A percentile compares a stretch with the other conserved stretches of the same genome.
These are phyloP conservation scores for Punctularia strigosozonata DNA, from an alignment of 768 basidiomycete species.

Conservation along the genomic window DNA sequence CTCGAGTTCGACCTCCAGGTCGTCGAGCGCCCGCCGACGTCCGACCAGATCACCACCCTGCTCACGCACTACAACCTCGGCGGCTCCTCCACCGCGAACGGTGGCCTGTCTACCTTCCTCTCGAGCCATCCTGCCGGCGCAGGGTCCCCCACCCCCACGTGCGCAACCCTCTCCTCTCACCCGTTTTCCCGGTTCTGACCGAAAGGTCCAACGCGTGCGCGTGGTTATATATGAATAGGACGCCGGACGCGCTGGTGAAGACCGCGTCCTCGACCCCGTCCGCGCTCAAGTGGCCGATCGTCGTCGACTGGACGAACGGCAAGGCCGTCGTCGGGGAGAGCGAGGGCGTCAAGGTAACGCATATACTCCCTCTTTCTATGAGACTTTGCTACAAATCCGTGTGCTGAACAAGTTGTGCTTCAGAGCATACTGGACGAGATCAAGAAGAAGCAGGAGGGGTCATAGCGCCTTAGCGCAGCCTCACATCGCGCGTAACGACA, in stretches of 20 bases:
- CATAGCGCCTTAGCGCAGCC: no score
- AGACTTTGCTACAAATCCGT: no score
- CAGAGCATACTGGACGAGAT: slow-evolving; percentile 53
- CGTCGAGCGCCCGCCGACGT: slow-evolving; percentile 51
- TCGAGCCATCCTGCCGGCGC: slow-evolving; percentile 39
- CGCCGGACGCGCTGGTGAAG: slow-evolving; percentile 30
- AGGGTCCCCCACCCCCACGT: slow-evolving; percentile 13
- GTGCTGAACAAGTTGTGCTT: no score
- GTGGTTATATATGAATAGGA: no score
- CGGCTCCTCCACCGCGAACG: no score
- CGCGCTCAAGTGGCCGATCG: slow-evolving; percentile 67
- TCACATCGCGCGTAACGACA: no score
- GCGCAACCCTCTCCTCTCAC: slow-evolving; percentile 49
- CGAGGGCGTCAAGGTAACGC: slow-evolving; percentile 61
- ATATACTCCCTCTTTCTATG: no score
- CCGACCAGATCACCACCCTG: slow-evolving; percentile 59
- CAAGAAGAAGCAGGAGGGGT: slow-evolving; percentile 55
- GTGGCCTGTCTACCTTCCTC: no score
- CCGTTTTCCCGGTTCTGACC: slow-evolving; percentile 31
- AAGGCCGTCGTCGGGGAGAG: slow-evolving; percentile 53
- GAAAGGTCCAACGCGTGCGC: slow-evolving; percentile 15
- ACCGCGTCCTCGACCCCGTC: slow-evolving; percentile 45
- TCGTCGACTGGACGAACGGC: slow-evolving; percentile 68
- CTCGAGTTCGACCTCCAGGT: slow-evolving; percentile 65
- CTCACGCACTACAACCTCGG: no score